Conservation (phyloP, 805 yeast genomes). For the Isabelozyma gotoi region DNA sequence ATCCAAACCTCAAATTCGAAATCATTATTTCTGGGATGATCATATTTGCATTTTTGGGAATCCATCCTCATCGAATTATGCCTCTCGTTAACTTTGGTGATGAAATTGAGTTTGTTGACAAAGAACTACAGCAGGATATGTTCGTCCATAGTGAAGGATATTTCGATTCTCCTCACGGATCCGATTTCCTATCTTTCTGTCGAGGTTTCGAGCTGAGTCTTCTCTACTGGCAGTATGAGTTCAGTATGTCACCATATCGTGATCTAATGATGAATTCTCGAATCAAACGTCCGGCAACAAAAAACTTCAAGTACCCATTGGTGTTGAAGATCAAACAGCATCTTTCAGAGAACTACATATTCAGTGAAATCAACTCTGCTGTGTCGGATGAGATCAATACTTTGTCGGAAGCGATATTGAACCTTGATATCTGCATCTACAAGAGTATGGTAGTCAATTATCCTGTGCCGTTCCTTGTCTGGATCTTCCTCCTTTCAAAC, state of each 20-base stretch:
- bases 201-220: neutral
- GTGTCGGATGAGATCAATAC: conserved; percentile 2
- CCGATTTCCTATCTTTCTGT: neutral
- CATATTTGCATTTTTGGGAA: conserved; percentile 21
- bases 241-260: neutral
- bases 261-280: neutral
- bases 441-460: conserved; percentile 13
- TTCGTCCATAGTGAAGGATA: neutral
- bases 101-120: neutral
- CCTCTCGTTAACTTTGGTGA: conserved; percentile 22
- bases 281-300: neutral
- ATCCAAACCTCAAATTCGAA: neutral
- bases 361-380: conserved; percentile 1
- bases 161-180: neutral
- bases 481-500: conserved; percentile 17
- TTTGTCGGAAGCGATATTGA: conserved; percentile 7
- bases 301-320: neutral
- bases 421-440: conserved; percentile 9
- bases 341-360: neutral
- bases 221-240: neutral
- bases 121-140: neutral
- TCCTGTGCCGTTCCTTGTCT: conserved; percentile 32
- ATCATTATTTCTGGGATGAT: neutral
- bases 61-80: conserved; percentile 28
- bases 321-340: neutral